These are phyloP conservation scores for Termitomyces sp. DNA, from an alignment of 768 basidiomycete species.

Conservation along the genomic window DNA sequence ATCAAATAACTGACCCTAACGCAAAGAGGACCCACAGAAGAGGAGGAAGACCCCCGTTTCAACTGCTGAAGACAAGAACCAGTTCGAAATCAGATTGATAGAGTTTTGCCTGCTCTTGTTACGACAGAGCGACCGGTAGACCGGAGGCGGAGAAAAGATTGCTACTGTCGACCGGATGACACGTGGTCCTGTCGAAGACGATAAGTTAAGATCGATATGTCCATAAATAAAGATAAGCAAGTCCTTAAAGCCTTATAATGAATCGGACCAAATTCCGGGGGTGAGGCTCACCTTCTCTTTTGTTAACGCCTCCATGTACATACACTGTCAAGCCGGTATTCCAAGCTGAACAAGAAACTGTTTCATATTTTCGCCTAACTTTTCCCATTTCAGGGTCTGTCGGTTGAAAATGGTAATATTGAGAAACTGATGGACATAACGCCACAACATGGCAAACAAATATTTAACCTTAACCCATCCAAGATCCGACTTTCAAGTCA, in stretches of 20 bases:
- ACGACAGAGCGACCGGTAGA: slow-evolving; percentile 12
- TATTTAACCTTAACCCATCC: neutral
- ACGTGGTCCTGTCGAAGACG: slow-evolving; percentile 11
- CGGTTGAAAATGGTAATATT: neutral
- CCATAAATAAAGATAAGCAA: slow-evolving; percentile 7
- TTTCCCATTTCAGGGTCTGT: neutral
- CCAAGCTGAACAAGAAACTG: neutral
- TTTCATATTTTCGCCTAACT: neutral
- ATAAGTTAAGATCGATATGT: slow-evolving; percentile 1
- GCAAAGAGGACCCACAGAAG: neutral
- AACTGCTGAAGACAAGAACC: slow-evolving; percentile 6
- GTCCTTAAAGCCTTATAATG: neutral
- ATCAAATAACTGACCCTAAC: slow-evolving; percentile 2
- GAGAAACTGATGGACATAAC: neutral
- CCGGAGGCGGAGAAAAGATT: slow-evolving; percentile 12
- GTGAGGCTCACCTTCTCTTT: neutral
- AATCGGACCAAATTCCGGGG: slow-evolving; percentile 1
- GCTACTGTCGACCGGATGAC: slow-evolving; percentile 1
- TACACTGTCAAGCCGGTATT: neutral
- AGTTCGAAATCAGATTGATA: slow-evolving; percentile 15
- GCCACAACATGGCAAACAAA: slow-evolving; percentile 4
- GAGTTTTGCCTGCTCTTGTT: slow-evolving; percentile 15
- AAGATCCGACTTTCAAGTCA: neutral
- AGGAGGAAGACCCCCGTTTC: neutral
- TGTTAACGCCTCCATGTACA: neutral